Evolutionary conservation across 2,329 filamentous ascomycete genomes (phyloP).

Genomic region (Fusarium mexicanum): DNA sequence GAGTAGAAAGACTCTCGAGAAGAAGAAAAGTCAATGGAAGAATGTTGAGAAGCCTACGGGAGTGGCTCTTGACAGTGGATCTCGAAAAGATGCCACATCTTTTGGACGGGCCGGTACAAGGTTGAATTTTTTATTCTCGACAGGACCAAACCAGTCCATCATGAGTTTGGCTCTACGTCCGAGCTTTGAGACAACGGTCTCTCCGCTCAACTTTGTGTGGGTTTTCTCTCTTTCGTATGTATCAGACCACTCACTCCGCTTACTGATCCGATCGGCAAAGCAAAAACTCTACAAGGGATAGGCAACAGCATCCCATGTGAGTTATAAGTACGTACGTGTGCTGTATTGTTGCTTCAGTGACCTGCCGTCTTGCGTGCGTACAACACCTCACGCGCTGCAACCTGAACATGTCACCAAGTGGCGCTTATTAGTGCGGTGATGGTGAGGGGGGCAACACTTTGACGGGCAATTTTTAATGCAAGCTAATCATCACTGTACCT

Average conservation of each 20-base stretch:
- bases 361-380: not conserved
- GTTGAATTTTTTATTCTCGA: not conserved
- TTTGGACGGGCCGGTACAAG: not conserved
- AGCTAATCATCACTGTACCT: not conserved
- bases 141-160: not conserved
- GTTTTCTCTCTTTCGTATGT: not conserved
- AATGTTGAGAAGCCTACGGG: not conserved
- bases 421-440: not conserved
- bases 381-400: not conserved
- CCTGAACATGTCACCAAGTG: not conserved
- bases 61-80: conserved; percentile 5
- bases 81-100: not conserved
- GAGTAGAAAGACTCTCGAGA: not conserved
- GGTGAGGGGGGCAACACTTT: not conserved
- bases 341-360: not conserved
- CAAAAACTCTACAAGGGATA: not conserved
- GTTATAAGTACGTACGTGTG: not conserved
- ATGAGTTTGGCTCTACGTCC: not conserved
- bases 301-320: not conserved
- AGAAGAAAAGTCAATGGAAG: not conserved
- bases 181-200: conserved; percentile 9
- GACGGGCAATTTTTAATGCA: not conserved
- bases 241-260: conserved; percentile 4
- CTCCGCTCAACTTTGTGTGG: not conserved
- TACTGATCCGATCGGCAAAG: not conserved